These are phyloP conservation scores for Aspergillus amoenus DNA, from an alignment of 2,329 filamentous ascomycete genomes.

Conservation along the genomic window DNA sequence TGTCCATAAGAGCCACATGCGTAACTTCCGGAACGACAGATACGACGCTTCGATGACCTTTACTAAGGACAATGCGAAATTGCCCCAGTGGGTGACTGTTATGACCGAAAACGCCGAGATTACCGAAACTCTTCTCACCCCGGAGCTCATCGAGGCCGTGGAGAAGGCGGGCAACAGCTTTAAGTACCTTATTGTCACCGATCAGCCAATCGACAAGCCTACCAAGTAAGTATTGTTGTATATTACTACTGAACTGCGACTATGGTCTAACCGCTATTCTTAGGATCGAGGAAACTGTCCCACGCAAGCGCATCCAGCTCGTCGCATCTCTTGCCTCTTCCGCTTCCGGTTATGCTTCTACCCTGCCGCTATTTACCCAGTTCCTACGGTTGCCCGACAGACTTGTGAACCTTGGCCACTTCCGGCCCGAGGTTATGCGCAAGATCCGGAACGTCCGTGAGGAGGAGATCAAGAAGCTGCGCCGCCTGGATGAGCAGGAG, in stretches of 20 bases:
- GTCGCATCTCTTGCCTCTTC: slow-evolving; percentile 67
- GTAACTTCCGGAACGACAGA: slow-evolving; percentile 81
- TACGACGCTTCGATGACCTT: slow-evolving; percentile 92
- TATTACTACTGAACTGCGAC: neutral
- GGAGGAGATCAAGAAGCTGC: slow-evolving; percentile 74
- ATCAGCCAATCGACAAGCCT: slow-evolving; percentile 86
- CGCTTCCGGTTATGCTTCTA: slow-evolving; percentile 59
- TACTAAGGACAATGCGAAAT: slow-evolving; percentile 88
- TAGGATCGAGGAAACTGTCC: slow-evolving; percentile 77
- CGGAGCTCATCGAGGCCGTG: slow-evolving; percentile 80
- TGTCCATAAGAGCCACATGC: slow-evolving; percentile 95
- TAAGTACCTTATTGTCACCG: slow-evolving; percentile 84
- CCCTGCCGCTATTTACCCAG: slow-evolving; percentile 74
- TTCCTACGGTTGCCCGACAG: slow-evolving; percentile 83
- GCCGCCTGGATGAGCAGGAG: slow-evolving; percentile 72
- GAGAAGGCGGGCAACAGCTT: slow-evolving; percentile 75
- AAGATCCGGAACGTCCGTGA: slow-evolving; percentile 81
- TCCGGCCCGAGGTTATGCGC: slow-evolving; percentile 84
- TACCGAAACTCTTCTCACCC: slow-evolving; percentile 79
- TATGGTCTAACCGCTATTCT: neutral
- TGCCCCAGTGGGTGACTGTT: slow-evolving; percentile 84
- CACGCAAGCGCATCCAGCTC: slow-evolving; percentile 84
- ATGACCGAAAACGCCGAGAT: slow-evolving; percentile 98
- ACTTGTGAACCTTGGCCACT: slow-evolving; percentile 74
- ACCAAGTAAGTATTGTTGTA: slow-evolving; percentile 63